Percentiles rank a stretch among this genome's conserved stretches.
Conservation (phyloP, 345 rosid species). For the Eucalyptus rudis region DNA sequence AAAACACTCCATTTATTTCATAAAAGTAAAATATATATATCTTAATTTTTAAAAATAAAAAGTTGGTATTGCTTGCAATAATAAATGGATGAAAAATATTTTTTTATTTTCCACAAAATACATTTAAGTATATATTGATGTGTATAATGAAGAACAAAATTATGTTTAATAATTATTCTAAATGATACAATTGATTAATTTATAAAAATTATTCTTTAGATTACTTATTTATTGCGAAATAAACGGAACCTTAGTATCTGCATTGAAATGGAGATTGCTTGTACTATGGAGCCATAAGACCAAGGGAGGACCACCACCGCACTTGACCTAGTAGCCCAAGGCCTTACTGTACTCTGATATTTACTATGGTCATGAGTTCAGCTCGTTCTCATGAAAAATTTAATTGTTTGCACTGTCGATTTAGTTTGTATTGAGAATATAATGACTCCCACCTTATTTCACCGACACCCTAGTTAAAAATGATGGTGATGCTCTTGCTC, state of each 20-base stretch:
- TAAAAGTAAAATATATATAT: background rate
- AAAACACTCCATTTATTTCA: background rate
- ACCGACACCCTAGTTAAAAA: background rate
- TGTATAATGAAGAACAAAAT: too few relatives aligned
- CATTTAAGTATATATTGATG: too few relatives aligned
- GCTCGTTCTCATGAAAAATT: background rate
- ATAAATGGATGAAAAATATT: background rate
- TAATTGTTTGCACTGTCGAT: accelerated
- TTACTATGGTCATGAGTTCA: background rate
- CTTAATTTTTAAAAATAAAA: background rate
- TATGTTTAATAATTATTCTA: background rate
- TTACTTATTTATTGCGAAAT: background rate
- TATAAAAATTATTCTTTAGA: background rate
- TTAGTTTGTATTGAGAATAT: background rate
- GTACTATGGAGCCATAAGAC: accelerated
- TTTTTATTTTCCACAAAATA: accelerated
- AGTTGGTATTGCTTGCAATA: background rate
- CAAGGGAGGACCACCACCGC: background rate
- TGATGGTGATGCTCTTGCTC: accelerated
- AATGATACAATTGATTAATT: background rate
- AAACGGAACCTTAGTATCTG: accelerated
- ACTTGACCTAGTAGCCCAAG: background rate
- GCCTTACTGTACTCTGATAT: background rate
- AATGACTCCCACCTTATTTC: background rate
- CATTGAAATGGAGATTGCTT: background rate